phyloP scores from a whole-genome alignment of 371 early-diverging fungal genomes.

The Mortierella sp. region DNA sequence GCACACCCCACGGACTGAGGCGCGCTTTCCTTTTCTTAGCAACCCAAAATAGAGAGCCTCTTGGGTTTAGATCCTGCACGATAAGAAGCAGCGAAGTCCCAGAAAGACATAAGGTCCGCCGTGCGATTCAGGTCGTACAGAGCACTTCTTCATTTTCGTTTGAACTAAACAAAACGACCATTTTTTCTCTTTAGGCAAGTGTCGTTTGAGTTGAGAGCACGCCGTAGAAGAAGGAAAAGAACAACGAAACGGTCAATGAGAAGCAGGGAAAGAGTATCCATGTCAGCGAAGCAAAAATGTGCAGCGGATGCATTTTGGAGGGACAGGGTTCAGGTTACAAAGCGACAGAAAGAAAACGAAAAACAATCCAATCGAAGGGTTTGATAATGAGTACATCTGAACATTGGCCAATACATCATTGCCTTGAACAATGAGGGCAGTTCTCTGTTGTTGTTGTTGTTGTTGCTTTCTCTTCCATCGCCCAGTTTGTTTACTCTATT shows the following conservation, averaged over 20 bases:
- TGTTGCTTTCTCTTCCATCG: neutral
- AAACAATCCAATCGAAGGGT: neutral
- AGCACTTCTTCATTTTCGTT: neutral
- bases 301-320: neutral
- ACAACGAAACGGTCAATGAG: no score
- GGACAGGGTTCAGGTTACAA: neutral
- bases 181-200: neutral
- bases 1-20: neutral
- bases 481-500: neutral
- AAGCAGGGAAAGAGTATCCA: neutral
- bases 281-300: neutral
- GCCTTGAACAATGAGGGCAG: neutral
- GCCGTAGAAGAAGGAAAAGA: neutral
- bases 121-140: neutral
- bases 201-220: neutral
- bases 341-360: neutral
- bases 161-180: neutral
- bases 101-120: neutral
- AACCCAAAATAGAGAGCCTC: neutral
- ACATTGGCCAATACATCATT: neutral
- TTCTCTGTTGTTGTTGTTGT: neutral
- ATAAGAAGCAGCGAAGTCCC: conserved; percentile 24
- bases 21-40: conserved; percentile 4
- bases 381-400: neutral
- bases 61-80: conserved; percentile 38